Evolutionary conservation across 169 alveolate genomes (phyloP).

Genomic region (Plasmodium vivax): DNA sequence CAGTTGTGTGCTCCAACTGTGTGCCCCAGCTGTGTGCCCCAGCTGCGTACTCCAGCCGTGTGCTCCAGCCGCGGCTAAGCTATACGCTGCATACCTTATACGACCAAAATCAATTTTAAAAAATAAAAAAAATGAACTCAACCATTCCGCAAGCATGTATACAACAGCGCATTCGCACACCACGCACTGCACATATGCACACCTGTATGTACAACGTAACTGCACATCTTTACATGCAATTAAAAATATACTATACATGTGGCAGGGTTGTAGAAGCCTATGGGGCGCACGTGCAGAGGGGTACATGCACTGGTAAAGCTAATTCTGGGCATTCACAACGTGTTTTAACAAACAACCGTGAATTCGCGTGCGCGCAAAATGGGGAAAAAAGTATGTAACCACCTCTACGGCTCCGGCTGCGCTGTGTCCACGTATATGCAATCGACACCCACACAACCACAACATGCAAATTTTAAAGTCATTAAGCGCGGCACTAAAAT

Average conservation of each 20-base stretch:
- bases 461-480: slow-evolving; percentile 11
- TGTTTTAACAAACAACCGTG: slow-evolving; percentile 36
- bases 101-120: neutral
- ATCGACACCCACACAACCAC: neutral
- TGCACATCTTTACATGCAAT: slow-evolving; percentile 19
- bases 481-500: slow-evolving; percentile 12
- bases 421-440: neutral
- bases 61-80: neutral
- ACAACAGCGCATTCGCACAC: neutral
- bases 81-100: neutral
- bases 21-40: neutral
- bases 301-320: neutral
- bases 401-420: neutral
- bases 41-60: neutral
- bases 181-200: neutral
- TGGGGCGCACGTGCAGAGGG: neutral
- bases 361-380: slow-evolving; percentile 3
- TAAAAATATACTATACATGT: slow-evolving; percentile 7
- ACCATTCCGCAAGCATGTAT: neutral
- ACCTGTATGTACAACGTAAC: neutral
- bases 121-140: neutral
- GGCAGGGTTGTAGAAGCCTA: neutral
- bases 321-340: slow-evolving; percentile 10
- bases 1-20: neutral
- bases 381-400: neutral